Percentiles rank a stretch among this genome's conserved stretches.
These are phyloP conservation scores for Fusarium sarcochroum DNA, from an alignment of 2,329 filamentous ascomycete genomes.

Conservation along the genomic window DNA sequence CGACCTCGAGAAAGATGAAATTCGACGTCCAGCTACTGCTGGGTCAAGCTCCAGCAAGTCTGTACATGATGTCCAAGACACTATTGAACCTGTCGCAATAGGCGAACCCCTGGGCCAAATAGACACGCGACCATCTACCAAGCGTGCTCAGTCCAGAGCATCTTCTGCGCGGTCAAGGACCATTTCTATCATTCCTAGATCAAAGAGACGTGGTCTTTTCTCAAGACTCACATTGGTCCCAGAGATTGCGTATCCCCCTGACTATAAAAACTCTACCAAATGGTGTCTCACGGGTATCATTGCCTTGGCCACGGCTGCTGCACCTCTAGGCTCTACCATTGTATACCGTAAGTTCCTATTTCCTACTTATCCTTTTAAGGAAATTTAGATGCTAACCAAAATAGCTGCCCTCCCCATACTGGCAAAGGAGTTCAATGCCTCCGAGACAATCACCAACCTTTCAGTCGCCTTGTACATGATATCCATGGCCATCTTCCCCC, in stretches of 20 bases:
- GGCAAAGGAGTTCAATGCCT: slow-evolving; percentile 71
- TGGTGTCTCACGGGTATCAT: slow-evolving; percentile 87
- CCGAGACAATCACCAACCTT: slow-evolving; percentile 78
- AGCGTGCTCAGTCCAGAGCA: slow-evolving; percentile 50
- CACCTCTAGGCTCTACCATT: slow-evolving; percentile 87
- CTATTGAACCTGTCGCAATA: slow-evolving; percentile 39
- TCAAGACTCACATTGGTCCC: slow-evolving; percentile 79
- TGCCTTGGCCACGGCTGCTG: slow-evolving; percentile 80
- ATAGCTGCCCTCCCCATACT: slow-evolving; percentile 78
- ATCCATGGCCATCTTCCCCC: slow-evolving; percentile 84
- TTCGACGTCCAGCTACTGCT: slow-evolving; percentile 28
- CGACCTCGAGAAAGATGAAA: slow-evolving; percentile 29
- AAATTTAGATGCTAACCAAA: slow-evolving; percentile 15
- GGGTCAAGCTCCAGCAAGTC: slow-evolving; percentile 34
- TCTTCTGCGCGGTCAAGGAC: slow-evolving; percentile 59
- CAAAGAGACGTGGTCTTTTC: slow-evolving; percentile 77
- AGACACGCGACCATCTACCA: slow-evolving; percentile 38
- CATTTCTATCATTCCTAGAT: slow-evolving; percentile 59
- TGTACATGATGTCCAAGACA: slow-evolving; percentile 29
- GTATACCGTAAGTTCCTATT: slow-evolving; percentile 77
- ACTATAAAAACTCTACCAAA: slow-evolving; percentile 81
- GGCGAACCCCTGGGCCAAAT: slow-evolving; percentile 45
- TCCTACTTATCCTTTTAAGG: not conserved
- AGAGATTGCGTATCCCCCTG: slow-evolving; percentile 82
- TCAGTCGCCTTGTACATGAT: slow-evolving; percentile 87